Evolutionary conservation across 257 asterid species (phyloP), one percentile per base, ranked within the genome.

Genomic region (Plantago ovata): DNA sequence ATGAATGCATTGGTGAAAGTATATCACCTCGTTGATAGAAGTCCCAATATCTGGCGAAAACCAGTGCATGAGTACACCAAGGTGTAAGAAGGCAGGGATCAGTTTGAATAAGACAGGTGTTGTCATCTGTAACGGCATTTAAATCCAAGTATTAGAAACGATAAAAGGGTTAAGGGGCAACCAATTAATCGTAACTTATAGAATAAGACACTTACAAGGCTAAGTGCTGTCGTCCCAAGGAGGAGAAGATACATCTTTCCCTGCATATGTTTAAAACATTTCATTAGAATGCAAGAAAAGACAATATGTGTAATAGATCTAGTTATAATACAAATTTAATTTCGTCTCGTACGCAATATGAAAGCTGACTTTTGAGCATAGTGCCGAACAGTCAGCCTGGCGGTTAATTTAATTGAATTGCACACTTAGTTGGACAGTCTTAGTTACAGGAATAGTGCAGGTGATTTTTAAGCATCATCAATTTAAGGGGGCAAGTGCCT

Each of bases 181-280:
- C 45, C 45, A 40, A 40, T 40, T 10, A 40, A 13, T 40, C 45
- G 3, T 10, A 40, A 10, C 14, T 4, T 13, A 40, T 40, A 13
- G 45, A n/a, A 19, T 18, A 64, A 44, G 53, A 64, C 53, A 69
- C 87, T 84, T 66, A 91, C 98, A 15, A 91, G 96, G 69, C 98
- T 91, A 48, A 91, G 77, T 6, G 98, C 98, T 33, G 98, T 91
- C 63, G 98, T 91, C 56, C 98, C 98, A 42, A 91, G 94, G 65
- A 91, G 98, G 56, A 91, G 98, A 49, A 91, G 84, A 66, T 91
- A 91, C 91, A 91, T 83, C 68, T 87, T 91, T 13, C 98, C 98
- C 96, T 91, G 60, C 62, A 76, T 38, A 56, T 58, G 45, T 40
- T 2, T 10, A 9, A 14, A 15, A 20, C 1, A 49, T 62, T 43